Evolutionary conservation across 2,329 filamentous ascomycete genomes (phyloP).

Genomic region (Sclerotiophoma versabilis): DNA sequence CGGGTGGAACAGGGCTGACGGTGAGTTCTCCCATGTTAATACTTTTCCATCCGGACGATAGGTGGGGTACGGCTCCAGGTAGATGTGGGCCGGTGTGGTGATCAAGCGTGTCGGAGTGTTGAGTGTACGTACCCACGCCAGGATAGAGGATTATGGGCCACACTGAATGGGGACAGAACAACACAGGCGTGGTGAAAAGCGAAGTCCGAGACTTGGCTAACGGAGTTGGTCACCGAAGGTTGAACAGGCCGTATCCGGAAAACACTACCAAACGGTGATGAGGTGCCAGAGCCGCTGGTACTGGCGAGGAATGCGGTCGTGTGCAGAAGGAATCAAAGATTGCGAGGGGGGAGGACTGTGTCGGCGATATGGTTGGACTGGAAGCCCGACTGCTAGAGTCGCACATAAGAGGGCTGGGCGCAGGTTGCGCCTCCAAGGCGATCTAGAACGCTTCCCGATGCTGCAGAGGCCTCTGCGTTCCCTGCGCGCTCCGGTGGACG

Average conservation of each 20-base stretch:
- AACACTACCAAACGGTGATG: slow-evolving; percentile 25
- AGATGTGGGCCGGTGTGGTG: slow-evolving; percentile 14
- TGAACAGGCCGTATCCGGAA: slow-evolving; percentile 30
- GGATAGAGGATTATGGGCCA: slow-evolving; percentile 9
- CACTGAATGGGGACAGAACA: slow-evolving; percentile 13
- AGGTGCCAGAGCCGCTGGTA: slow-evolving; percentile 24
- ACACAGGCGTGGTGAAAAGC: slow-evolving; percentile 14
- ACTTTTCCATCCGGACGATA: slow-evolving; percentile 33
- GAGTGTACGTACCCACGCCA: slow-evolving; percentile 5
- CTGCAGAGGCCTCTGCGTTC: slow-evolving; percentile 35
- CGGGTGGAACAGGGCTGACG: slow-evolving; percentile 42
- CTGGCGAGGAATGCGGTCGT: slow-evolving; percentile 33
- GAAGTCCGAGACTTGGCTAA: slow-evolving; percentile 24
- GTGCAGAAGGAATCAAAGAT: slow-evolving; percentile 31
- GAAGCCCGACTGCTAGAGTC: slow-evolving; percentile 28
- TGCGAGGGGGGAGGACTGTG: slow-evolving; percentile 34
- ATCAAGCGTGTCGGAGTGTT: slow-evolving; percentile 16
- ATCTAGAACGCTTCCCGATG: slow-evolving; percentile 45
- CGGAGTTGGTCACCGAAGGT: slow-evolving; percentile 24
- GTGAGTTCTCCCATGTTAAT: slow-evolving; percentile 40
- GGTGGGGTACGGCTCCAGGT: slow-evolving; percentile 24
- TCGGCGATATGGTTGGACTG: slow-evolving; percentile 38
- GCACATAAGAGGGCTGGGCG: slow-evolving; percentile 35
- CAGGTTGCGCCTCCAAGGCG: slow-evolving; percentile 32
- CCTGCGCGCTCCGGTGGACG: slow-evolving; percentile 18